Evolutionary conservation across 164 flowering plant genomes (phyloP).

Genomic region (Litsea cubeba): DNA sequence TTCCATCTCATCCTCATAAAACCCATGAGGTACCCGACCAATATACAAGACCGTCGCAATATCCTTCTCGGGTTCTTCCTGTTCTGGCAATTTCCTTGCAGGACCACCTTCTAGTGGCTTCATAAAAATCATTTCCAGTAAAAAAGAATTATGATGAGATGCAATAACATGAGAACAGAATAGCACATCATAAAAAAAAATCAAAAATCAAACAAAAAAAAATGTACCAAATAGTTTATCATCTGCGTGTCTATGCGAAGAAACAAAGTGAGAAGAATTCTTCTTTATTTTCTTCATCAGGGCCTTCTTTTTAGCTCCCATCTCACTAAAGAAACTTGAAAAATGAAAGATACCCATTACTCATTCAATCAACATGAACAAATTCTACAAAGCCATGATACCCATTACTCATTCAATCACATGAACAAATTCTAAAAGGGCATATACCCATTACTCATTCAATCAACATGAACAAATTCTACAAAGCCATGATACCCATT

Average conservation of each 20-base stretch:
- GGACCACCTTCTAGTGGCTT: constrained; percentile 88
- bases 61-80: constrained; percentile 22
- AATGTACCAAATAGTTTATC: constrained; percentile 53
- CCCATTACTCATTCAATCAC: too few relatives aligned
- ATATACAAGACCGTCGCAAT: constrained; percentile 69
- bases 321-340: not conserved
- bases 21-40: constrained; percentile 91
- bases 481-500: too few relatives aligned
- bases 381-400: too few relatives aligned
- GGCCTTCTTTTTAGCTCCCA: constrained; percentile 27
- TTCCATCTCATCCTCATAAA: constrained; percentile 83
- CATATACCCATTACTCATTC: too few relatives aligned
- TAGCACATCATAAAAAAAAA: not conserved
- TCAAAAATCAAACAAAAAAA: not conserved
- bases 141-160: not conserved
- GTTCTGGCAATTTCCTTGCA: constrained; percentile 40
- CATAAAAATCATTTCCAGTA: not conserved
- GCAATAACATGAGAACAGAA: not conserved
- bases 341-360: not conserved
- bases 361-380: too few relatives aligned
- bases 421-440: too few relatives aligned
- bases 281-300: constrained; percentile 28
- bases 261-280: constrained; percentile 12
- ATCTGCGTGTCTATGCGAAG: constrained; percentile 19
- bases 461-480: too few relatives aligned